phyloP scores from a whole-genome alignment of 352 stramenopile genomes.

The Phytophthora rubi region DNA sequence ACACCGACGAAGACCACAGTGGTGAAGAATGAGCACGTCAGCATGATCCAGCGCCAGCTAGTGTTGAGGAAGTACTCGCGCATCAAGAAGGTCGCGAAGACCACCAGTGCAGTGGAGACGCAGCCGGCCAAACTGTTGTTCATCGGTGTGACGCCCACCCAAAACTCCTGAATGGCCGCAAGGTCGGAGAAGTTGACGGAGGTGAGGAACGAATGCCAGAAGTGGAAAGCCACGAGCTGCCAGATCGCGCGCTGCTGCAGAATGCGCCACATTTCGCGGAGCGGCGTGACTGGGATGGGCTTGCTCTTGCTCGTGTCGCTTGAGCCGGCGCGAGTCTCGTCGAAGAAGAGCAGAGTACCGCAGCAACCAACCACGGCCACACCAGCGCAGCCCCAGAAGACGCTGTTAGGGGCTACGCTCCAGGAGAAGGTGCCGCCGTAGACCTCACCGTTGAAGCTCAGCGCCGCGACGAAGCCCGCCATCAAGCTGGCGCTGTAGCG shows the following conservation, averaged over 20 bases:
- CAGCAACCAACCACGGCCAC: conserved; percentile 44
- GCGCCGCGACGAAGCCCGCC: conserved; percentile 49
- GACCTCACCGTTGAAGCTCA: conserved; percentile 68
- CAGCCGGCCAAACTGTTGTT: conserved; percentile 63
- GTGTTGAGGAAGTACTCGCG: conserved; percentile 63
- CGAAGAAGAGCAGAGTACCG: conserved; percentile 51
- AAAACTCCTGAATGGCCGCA: conserved; percentile 65
- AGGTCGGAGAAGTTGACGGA: conserved; percentile 61
- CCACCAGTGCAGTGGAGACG: conserved; percentile 55
- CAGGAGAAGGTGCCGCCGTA: conserved; percentile 73
- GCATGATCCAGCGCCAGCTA: conserved; percentile 67
- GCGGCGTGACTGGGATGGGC: conserved; percentile 33
- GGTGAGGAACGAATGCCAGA: conserved; percentile 71
- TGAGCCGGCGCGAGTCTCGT: conserved; percentile 46
- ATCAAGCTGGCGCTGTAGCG: conserved; percentile 58
- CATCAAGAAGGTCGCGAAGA: conserved; percentile 63
- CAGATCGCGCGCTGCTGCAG: conserved; percentile 76
- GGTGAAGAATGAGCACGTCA: conserved; percentile 50
- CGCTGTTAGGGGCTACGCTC: conserved; percentile 52
- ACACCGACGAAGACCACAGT: conserved; percentile 54
- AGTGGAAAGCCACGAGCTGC: conserved; percentile 72
- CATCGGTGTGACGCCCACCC: conserved; percentile 59
- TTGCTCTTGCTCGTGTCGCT: conserved; percentile 26
- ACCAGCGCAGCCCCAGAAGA: conserved; percentile 64
- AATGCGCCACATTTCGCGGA: conserved; percentile 71